Evolutionary conservation across 2,329 filamentous ascomycete species (phyloP).

Genomic region (Sclerotinia borealis): DNA sequence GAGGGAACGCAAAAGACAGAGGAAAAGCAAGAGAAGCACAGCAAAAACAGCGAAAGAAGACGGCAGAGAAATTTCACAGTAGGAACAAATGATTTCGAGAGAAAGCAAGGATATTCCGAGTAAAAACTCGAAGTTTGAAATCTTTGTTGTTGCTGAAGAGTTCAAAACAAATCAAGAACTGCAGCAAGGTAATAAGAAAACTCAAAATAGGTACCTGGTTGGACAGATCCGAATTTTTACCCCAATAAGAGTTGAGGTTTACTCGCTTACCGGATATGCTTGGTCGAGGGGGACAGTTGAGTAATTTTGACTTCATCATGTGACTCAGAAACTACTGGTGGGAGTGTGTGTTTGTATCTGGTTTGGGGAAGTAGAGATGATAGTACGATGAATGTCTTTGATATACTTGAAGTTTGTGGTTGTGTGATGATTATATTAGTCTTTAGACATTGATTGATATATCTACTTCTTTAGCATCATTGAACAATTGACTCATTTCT

Average conservation of each 20-base stretch:
- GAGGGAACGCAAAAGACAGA: neutral
- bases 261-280: neutral
- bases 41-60: neutral
- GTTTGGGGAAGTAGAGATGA: neutral
- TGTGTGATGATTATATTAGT: neutral
- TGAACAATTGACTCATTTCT: neutral
- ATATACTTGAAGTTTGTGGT: accelerated
- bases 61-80: neutral
- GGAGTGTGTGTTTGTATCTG: neutral
- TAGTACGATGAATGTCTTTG: neutral
- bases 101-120: neutral
- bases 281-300: neutral
- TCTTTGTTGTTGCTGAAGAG: neutral
- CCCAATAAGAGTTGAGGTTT: neutral
- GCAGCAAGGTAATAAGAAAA: neutral
- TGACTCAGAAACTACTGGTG: neutral
- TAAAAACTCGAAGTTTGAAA: neutral
- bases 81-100: neutral
- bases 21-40: neutral
- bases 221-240: neutral
- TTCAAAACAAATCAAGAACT: neutral
- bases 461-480: neutral
- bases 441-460: neutral
- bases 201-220: neutral
- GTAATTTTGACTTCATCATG: neutral